Base-by-base conservation (phyloP, 2,329 filamentous ascomycete species). In the Blumeriella jaapii region DNA sequence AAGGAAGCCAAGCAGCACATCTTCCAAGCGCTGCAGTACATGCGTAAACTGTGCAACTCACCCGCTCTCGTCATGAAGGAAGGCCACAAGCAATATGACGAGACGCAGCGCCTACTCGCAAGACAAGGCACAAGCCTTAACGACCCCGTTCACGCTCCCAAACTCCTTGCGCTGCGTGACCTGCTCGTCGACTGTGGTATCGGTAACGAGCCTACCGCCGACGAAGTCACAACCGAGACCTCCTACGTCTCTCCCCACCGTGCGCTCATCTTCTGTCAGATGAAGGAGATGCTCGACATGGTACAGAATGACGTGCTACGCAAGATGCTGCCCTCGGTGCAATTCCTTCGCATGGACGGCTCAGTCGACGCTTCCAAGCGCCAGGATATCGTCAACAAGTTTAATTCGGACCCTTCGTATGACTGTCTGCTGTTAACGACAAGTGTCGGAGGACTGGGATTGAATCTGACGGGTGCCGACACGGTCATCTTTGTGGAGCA, bases 231-330 rank as follows among this genome's bases (percentile, higher is more conserved):
- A 1, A 66, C 71, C 1, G 71, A 69, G 39, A 69, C 72, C 31
- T 74, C 84, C 57, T 93, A 87, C 25, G 93, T 98, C 57, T 94
- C 91, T 42, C 91, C 89, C 18, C 91, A 98, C 56, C 83, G 91
- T 28, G 93, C 91, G 0, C 73, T 98, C 17, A 82, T 98, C 48
- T 98, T 98, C 68, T 98, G 91, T 53, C 91, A 98, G 58, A 95
- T 98, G 85, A 98, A 98, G 62, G 91, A 98, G 59, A 98, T 98
- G 93, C 70, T 98, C 15, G 91, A 98, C 59, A 96, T 98, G 74
- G 93, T 98, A 2, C 87, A 96, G 56, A 85, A 82, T 51, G 87
- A 89, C 39, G 91, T 98, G 1, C 64, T 98, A 24, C 85, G 84
- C 58, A 81, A 82, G 53, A 70, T 96, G 61, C 70, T 98, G n/a